Evolutionary conservation across 441 rosid species (phyloP).

Genomic region (Populus hybrid): DNA sequence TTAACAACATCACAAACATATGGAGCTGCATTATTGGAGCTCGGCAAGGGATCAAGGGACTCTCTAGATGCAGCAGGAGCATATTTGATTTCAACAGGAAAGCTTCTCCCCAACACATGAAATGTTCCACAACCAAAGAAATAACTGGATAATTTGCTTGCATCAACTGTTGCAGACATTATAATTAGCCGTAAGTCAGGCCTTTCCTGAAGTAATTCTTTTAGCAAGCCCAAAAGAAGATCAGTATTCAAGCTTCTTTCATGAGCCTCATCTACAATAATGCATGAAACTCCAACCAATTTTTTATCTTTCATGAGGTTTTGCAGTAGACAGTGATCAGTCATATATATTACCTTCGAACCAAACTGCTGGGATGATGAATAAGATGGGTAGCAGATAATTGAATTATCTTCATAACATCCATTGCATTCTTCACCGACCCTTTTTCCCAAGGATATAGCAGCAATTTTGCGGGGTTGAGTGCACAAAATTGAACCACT

Average conservation of each 20-base stretch:
- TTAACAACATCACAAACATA: slow-evolving; percentile 63
- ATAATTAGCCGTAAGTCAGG: slow-evolving; percentile 66
- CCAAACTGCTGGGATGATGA: slow-evolving; percentile 50
- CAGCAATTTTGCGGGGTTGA: slow-evolving; percentile 89
- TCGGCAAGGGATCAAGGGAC: slow-evolving; percentile 19
- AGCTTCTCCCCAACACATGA: slow-evolving; percentile 64
- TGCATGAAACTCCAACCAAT: slow-evolving; percentile 75
- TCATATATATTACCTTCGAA: slow-evolving; percentile 70
- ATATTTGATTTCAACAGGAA: slow-evolving; percentile 77
- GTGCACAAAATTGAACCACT: slow-evolving; percentile 71
- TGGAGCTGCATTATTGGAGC: slow-evolving; percentile 42
- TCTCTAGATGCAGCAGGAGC: slow-evolving; percentile 42
- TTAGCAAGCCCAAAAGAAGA: slow-evolving; percentile 79
- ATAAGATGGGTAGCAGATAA: slow-evolving; percentile 55
- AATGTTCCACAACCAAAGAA: slow-evolving; percentile 60
- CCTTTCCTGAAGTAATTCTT: slow-evolving; percentile 55
- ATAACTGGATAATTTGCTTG: slow-evolving; percentile 68
- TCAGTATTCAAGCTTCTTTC: slow-evolving; percentile 96
- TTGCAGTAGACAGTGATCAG: slow-evolving; percentile 84
- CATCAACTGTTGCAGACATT: slow-evolving; percentile 97
- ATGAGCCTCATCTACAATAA: slow-evolving; percentile 92
- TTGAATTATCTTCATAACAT: slow-evolving; percentile 51
- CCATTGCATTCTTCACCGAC: slow-evolving; percentile 71
- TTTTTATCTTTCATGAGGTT: slow-evolving; percentile 61
- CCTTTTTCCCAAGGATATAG: slow-evolving; percentile 65